A percentile compares a stretch with the other conserved stretches of the same genome.
These are phyloP conservation scores for Vachellia collinsii DNA, from an alignment of 306 rosid species.

Conservation along the genomic window DNA sequence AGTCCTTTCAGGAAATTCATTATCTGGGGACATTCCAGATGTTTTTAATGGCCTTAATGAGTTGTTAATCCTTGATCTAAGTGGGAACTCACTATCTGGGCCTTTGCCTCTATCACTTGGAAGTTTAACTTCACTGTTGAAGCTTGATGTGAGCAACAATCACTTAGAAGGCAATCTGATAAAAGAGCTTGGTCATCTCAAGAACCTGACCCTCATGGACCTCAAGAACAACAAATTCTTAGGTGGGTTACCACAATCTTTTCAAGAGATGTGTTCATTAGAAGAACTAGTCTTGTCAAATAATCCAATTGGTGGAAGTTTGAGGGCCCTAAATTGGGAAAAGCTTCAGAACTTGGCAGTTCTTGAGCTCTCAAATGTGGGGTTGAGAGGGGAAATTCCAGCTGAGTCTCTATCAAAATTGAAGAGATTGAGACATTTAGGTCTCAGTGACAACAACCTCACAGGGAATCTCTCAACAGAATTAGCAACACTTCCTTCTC, in stretches of 20 bases:
- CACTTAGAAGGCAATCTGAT: constrained; percentile 56
- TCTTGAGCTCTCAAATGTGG: constrained; percentile 75
- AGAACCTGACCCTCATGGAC: constrained; percentile 78
- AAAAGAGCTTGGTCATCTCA: constrained; percentile 48
- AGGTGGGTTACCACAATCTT: constrained; percentile 66
- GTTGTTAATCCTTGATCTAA: constrained; percentile 75
- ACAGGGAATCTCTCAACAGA: constrained; percentile 64
- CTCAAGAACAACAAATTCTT: constrained; percentile 69
- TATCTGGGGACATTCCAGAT: constrained; percentile 62
- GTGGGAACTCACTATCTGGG: constrained; percentile 75
- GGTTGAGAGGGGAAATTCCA: constrained; percentile 79
- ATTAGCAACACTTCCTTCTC: constrained; percentile 68
- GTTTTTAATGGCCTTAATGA: constrained; percentile 50
- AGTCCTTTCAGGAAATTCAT: constrained; percentile 64
- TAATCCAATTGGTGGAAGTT: constrained; percentile 80
- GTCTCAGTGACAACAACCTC: constrained; percentile 77
- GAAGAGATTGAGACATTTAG: constrained; percentile 74
- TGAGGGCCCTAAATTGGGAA: constrained; percentile 60
- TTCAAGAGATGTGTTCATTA: constrained; percentile 63
- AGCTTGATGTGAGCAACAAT: constrained; percentile 84
- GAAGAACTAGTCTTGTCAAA: constrained; percentile 72
- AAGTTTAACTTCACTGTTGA: constrained; percentile 63
- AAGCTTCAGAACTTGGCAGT: constrained; percentile 60
- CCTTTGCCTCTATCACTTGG: constrained; percentile 62
- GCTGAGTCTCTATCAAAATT: constrained; percentile 60